Evolutionary conservation across 108 stramenopile species (phyloP), one percentile per base, ranked within the genome.

Genomic region (Fistulifera pelliculosa): DNA sequence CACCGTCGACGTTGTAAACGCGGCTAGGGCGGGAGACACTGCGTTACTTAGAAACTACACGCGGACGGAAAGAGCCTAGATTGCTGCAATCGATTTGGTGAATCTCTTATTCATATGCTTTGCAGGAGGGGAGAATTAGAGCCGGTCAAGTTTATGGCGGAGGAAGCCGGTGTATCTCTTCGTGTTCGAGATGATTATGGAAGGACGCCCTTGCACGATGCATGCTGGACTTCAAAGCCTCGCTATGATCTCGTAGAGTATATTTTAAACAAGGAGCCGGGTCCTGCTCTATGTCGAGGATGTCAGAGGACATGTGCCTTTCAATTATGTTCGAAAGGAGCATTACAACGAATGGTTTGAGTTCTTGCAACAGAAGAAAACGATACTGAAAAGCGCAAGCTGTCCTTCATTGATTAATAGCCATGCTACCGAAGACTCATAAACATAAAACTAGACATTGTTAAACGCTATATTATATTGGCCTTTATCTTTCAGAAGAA

Each of bases 61-160:
- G 21, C 21, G 11, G 51, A 49, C n/a, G 83, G 83, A 2, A 69
- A 75, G 64, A 56, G 61, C 45, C 51, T 90, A 27, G 64, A 85
- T 38, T 76, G 74, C 25, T 79, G 78, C 49, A 94, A 94, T 71
- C 58, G 62, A 41, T 91, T 90, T 49, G 90, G 87, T 1, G 90
- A 94, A 58, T 80, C 77, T 17, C 57, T 94, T 17, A 63, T 94
- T 18, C 94, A 92, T 57, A 75, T 92, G 77, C 87, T 85, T 0
- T 92, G 94, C 54, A 71, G 88, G n/a, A 54, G 90, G 43, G 83
- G 86, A 26, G 41, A 77, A 56, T 4, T 58, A 15, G 58, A 72
- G 10, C 69, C 82, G 14, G 69, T 87, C 0, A 60, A 49, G 1
- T 87, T 74, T 56, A 64, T 93, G 21, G 19, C 88, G 0, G 22